phyloP scores from a whole-genome alignment of 1,284 basidiomycete genomes.

The Puccinia novopanici region DNA sequence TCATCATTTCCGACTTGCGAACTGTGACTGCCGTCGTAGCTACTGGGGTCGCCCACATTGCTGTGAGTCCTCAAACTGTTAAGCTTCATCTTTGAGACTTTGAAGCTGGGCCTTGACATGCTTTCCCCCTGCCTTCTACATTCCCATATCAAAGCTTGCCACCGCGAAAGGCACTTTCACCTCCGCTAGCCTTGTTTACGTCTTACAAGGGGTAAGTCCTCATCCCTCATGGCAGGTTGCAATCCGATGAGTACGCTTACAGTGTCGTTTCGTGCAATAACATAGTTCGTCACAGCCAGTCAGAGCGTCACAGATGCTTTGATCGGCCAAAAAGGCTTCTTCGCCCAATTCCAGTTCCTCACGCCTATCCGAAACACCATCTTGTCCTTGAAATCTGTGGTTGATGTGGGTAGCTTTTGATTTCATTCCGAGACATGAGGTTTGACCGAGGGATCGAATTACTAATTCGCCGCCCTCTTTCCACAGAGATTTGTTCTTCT shows the following conservation, averaged over 20 bases:
- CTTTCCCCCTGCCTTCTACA: background rate
- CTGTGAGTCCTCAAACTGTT: background rate
- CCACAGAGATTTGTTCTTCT: constrained; percentile 18
- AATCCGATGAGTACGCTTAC: background rate
- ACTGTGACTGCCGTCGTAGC: constrained; percentile 33
- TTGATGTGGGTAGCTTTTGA: constrained; percentile 19
- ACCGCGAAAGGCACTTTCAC: constrained; percentile 23
- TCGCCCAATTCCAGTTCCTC: constrained; percentile 37
- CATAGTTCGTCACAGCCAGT: constrained; percentile 32
- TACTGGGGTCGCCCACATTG: constrained; percentile 30
- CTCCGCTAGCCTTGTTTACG: constrained; percentile 3
- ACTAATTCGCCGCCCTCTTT: background rate
- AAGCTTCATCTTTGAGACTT: background rate
- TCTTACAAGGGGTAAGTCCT: constrained; percentile 1
- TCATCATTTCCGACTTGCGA: constrained; percentile 34
- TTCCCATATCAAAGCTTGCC: background rate
- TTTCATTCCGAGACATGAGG: background rate
- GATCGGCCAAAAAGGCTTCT: constrained; percentile 42
- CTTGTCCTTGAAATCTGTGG: constrained; percentile 12
- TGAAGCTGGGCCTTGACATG: background rate
- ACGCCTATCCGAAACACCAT: constrained; percentile 19
- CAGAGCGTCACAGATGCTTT: constrained; percentile 22
- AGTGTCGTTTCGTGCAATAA: background rate
- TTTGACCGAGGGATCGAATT: too few species aligned
- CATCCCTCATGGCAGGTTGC: too few species aligned